Conservation (phyloP, 129 eudicot genomes). For the Lactuca sativa region DNA sequence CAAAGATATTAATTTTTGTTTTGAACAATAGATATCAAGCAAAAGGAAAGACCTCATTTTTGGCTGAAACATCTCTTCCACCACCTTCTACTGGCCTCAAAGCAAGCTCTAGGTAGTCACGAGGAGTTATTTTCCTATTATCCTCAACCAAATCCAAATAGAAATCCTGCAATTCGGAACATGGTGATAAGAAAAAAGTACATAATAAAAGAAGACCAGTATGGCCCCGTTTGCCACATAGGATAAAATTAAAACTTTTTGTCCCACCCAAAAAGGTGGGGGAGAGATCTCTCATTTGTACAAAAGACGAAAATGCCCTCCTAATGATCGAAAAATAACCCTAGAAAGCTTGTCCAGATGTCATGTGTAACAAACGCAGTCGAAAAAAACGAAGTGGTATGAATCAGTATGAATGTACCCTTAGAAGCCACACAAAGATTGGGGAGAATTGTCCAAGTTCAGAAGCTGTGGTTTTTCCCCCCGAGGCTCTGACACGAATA, state of each 20-base stretch:
- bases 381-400: constrained; percentile 10
- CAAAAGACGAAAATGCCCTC: no score
- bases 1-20: neutral
- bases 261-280: no score
- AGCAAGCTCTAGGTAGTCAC: constrained; percentile 96
- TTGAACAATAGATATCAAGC: neutral
- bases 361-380: no score
- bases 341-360: no score
- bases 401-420: constrained; percentile 49
- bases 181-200: neutral
- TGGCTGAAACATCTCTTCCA: constrained; percentile 73
- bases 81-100: constrained; percentile 89
- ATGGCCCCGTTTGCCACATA: neutral
- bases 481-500: constrained; percentile 97
- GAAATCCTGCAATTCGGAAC: constrained; percentile 64
- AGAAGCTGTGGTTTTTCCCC: constrained; percentile 85
- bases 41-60: constrained; percentile 68
- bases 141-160: constrained; percentile 94
- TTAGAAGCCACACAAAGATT: constrained; percentile 95
- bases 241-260: no score
- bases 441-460: constrained; percentile 99
- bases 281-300: no score
- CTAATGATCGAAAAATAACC: no score
- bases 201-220: constrained; percentile 4
- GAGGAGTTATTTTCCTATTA: constrained; percentile 88